Percentiles rank a stretch among this genome's conserved stretches.
Evolutionary conservation across 75 land plant genomes (phyloP).

Genomic region (Larix kaempferi): DNA sequence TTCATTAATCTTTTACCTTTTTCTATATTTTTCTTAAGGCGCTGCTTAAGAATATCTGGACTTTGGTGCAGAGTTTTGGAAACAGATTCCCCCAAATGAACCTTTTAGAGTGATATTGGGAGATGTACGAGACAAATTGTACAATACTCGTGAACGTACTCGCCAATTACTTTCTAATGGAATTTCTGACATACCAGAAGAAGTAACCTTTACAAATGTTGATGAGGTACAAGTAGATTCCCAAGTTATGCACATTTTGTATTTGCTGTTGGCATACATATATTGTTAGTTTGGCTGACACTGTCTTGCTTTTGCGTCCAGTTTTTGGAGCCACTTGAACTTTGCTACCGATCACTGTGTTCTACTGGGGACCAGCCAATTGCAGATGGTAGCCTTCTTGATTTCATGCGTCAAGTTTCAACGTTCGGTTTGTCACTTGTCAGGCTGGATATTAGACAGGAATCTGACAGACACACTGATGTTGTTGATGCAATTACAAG

Average conservation of each 20-base stretch:
- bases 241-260: not conserved
- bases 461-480: constrained; percentile 90
- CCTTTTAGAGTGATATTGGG: constrained; percentile 91
- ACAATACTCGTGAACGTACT: constrained; percentile 82
- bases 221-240: constrained; percentile 53
- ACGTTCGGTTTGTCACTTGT: constrained; percentile 86
- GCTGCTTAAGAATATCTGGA: constrained; percentile 5
- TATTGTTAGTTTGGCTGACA: not conserved
- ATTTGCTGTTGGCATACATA: not conserved
- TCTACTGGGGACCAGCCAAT: constrained; percentile 76
- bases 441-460: constrained; percentile 87
- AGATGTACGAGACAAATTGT: constrained; percentile 87
- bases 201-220: constrained; percentile 61
- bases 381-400: constrained; percentile 94
- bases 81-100: constrained; percentile 88
- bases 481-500: constrained; percentile 84
- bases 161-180: constrained; percentile 80
- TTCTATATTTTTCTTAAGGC: not conserved
- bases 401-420: constrained; percentile 89
- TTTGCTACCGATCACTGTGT: constrained; percentile 89
- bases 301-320: constrained; percentile 16
- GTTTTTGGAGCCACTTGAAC: constrained; percentile 87
- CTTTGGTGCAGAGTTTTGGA: constrained; percentile 82
- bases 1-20: not conserved
- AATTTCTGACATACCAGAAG: constrained; percentile 75